Evolutionary conservation across 176 grass and related monocot genomes (phyloP), one percentile per base, ranked within the genome.

Genomic region (Cymbopogon citratus): DNA sequence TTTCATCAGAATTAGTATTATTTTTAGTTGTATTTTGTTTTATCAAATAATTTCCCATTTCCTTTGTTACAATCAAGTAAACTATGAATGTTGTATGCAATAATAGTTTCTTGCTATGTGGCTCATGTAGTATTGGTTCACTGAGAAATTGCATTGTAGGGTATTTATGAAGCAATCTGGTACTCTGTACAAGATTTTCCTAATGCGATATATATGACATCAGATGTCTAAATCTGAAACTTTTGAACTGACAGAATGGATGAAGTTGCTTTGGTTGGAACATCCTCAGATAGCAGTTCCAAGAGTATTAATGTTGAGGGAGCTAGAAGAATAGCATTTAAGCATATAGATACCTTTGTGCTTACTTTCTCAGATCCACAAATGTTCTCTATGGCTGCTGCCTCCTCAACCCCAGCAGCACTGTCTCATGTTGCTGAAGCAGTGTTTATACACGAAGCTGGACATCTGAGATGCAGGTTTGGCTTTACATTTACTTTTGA

Each of bases 391-490:
- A 66, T 52, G 45, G 91, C 91, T 67, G 89, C 91, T 13, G 46
- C 89, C 60, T 99, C 97, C 35, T 99, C 91, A 70, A 82, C 93
- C 57, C 77, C 91, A 19, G 87, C 89, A 33, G 89, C 88, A 3
- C 80, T 96, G 62, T 89, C 85, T 49, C 91, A 91, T 74, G 89
- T 96, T 88, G 93, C 92, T 34, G 93, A 96, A 79, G 80, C 83
- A 44, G 91, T 91, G 44, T 93, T 89, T 75, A 99, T 99, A 88
- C 87, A 99, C 38, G 97, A 99, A 91, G 97, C 97, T 75, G 97
- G 97, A 38, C 93, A 99, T 66, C 78, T 99, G 69, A 93, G 97
- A 99, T 99, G 97, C 97, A 99, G 93, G 93, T 99, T 82, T 70
- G 52, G 16, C 71, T 82, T 83, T 83, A 69, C 68, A 63, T 61